Percentiles rank a stretch among this genome's conserved stretches.
These are phyloP conservation scores for Camelina laxa DNA, from an alignment of 345 rosid genomes.

Conservation along the genomic window DNA sequence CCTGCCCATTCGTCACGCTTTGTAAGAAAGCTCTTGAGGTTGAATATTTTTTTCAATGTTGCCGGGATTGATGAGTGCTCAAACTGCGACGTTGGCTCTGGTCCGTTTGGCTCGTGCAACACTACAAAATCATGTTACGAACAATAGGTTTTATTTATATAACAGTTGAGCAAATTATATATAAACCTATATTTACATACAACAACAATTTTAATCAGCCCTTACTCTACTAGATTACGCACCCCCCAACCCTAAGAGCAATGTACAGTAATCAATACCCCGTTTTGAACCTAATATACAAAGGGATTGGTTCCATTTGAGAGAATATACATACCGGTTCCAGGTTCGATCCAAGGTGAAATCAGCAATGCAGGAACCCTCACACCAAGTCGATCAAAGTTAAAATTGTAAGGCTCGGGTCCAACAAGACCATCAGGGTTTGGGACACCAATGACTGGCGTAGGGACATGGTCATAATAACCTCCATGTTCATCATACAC, in stretches of 20 bases:
- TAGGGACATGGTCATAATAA: conserved; percentile 87
- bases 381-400: conserved; percentile 82
- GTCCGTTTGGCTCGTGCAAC: conserved; percentile 82
- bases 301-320: neutral
- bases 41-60: conserved; percentile 75
- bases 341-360: conserved; percentile 88
- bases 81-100: conserved; percentile 67
- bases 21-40: conserved; percentile 72
- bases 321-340: conserved; percentile 58
- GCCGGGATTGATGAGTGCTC: conserved; percentile 93
- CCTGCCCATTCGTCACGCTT: conserved; percentile 96
- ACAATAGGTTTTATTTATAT: neutral
- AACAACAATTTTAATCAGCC: no score
- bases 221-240: no score
- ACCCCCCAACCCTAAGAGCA: no score
- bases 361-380: conserved; percentile 75
- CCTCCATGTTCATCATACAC: conserved; percentile 93
- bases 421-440: conserved; percentile 79
- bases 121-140: conserved; percentile 49
- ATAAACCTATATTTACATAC: neutral
- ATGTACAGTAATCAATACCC: no score
- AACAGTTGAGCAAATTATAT: no score
- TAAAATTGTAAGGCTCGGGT: conserved; percentile 63
- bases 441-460: conserved; percentile 75
- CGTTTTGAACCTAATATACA: neutral